Base-by-base conservation (phyloP, 768 basidiomycete species). In the Candolleomyces aberdarensis region DNA sequence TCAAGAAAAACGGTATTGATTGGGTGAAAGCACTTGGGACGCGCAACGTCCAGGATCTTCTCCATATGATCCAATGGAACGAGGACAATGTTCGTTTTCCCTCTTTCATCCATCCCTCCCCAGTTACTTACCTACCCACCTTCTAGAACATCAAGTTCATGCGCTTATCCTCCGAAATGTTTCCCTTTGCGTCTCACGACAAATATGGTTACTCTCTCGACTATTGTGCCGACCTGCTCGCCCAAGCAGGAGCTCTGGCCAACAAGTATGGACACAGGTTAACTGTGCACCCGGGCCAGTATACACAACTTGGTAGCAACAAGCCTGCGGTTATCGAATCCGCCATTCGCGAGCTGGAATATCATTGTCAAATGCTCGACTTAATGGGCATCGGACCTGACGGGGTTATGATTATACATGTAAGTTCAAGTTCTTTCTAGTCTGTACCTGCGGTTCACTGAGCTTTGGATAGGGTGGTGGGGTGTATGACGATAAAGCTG, bases 201-300 rank as follows among this genome's bases (percentile, higher is more conserved):
- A 80, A 78, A 19, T 84, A 94, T 67, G 94, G 94, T 0, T 97
- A 98, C 71, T 82, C 85, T 15, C 80, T 98, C 26, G 82, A 84
- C 8, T 95, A 91, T 61, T 94, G 91, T 6, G 77, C 83, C 5
- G 59, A 75, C 3, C 74, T 83, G 22, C 76, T 87, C 5, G 78
- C 79, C 2, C 67, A 77, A 66, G 86, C 84, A 22, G 92, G 91
- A 1, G 79, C 76, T 6, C 78, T 92, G 22, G 91, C 90, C 13
- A 84, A 81, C 43, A 82, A 82, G 65, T 83, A 88, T 61, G 85
- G 86, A 0, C 91, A 96, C 67, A 76, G 95, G 48, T 74, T 98
- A 53, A 97, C 94, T 0, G 82, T 85, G 8, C 94, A 97, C 71
- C 94, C 95, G 0, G 94, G 94, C 2, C 94, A 95, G 74, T 96